These are phyloP conservation scores for Populus euphratica DNA, from an alignment of 345 rosid species.

Conservation along the genomic window DNA sequence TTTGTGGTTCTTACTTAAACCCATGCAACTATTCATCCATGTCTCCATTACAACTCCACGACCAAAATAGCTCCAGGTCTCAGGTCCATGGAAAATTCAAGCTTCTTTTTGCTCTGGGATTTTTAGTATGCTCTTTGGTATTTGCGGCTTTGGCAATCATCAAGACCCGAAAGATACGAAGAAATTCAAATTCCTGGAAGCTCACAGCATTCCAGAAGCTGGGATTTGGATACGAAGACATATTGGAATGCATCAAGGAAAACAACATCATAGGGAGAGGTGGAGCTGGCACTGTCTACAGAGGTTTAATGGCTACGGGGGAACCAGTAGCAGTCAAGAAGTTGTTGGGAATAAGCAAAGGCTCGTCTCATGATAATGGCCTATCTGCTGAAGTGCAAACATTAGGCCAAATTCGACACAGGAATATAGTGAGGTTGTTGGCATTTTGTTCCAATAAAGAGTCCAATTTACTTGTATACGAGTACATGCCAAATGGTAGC, in stretches of 20 bases:
- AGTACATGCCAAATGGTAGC: conserved; percentile 71
- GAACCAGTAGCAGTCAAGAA: conserved; percentile 64
- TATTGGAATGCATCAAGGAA: conserved; percentile 61
- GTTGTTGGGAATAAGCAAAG: conserved; percentile 42
- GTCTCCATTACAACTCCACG: conserved; percentile 3
- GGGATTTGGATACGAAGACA: conserved; percentile 43
- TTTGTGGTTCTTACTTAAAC: conserved; percentile 43
- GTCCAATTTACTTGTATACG: conserved; percentile 56
- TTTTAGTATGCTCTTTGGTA: conserved; percentile 41
- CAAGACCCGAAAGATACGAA: conserved; percentile 44
- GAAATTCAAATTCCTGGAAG: conserved; percentile 42
- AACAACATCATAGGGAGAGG: conserved; percentile 66
- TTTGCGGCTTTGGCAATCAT: conserved; percentile 46
- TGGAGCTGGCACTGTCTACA: conserved; percentile 68
- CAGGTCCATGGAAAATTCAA: conserved; percentile 37
- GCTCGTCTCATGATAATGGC: conserved; percentile 51
- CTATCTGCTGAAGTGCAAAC: conserved; percentile 63
- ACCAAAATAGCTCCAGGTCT: conserved; percentile 17
- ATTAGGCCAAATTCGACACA: conserved; percentile 61
- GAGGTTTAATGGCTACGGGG: conserved; percentile 54
- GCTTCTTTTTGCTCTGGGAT: conserved; percentile 55
- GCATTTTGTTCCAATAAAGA: conserved; percentile 66
- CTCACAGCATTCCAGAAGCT: conserved; percentile 66
- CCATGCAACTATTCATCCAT: conserved; percentile 38
- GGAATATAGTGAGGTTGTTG: conserved; percentile 62